Evolutionary conservation across 1,284 basidiomycete species (phyloP).

Genomic region (Papiliotrema fonsecae): DNA sequence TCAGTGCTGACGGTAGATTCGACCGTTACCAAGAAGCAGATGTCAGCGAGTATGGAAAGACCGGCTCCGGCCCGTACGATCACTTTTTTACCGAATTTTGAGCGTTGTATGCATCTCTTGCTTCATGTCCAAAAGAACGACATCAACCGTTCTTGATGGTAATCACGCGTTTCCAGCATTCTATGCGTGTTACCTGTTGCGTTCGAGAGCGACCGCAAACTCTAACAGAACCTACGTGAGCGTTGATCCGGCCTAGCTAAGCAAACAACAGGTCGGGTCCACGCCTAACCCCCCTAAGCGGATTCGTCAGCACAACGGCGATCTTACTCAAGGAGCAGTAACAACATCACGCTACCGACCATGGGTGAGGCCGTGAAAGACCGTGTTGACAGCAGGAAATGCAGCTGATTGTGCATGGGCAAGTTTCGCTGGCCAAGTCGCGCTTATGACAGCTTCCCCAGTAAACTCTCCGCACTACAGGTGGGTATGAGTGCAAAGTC

Average conservation of each 20-base stretch:
- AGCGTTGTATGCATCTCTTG: not conserved
- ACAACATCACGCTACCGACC: slow-evolving; percentile 68
- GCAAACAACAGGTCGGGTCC: slow-evolving; percentile 63
- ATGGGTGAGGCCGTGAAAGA: slow-evolving; percentile 54
- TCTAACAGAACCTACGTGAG: slow-evolving; percentile 57
- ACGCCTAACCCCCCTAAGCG: slow-evolving; percentile 74
- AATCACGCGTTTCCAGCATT: slow-evolving; percentile 67
- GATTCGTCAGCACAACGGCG: slow-evolving; percentile 81
- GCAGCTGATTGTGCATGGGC: slow-evolving; percentile 76
- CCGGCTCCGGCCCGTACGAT: slow-evolving; percentile 46
- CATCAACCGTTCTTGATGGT: slow-evolving; percentile 47
- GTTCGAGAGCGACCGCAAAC: slow-evolving; percentile 58
- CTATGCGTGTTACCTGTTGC: slow-evolving; percentile 84
- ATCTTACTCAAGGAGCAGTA: slow-evolving; percentile 66
- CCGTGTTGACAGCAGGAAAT: slow-evolving; percentile 50
- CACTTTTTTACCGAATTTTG: slow-evolving; percentile 48
- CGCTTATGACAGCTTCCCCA: slow-evolving; percentile 60
- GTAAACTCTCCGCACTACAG: slow-evolving; percentile 68
- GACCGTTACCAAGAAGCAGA: slow-evolving; percentile 50
- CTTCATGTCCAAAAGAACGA: slow-evolving; percentile 15
- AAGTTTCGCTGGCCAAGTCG: slow-evolving; percentile 1
- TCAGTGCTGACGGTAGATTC: slow-evolving; percentile 29
- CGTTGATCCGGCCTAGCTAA: no score
- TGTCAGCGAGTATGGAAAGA: slow-evolving; percentile 48
- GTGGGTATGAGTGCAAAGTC: slow-evolving; percentile 19